Base-by-base conservation (phyloP, 164 flowering plant genomes). In the Euptelea pleiosperma region DNA sequence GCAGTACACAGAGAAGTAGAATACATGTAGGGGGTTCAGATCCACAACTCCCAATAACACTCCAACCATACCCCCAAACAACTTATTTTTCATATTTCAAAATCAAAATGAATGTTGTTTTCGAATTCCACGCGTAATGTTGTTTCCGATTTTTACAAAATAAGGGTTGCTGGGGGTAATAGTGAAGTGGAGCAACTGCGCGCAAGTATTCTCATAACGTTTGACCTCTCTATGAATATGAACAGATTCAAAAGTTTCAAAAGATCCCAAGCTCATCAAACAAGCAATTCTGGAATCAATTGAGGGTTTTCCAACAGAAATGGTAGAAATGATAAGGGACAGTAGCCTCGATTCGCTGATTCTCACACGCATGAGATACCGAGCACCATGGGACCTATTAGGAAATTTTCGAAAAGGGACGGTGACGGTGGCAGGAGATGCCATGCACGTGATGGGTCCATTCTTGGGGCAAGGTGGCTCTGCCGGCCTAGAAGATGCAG, bases 401-500 rank as follows among this genome's bases (percentile, higher is more conserved):
- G 61, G 61, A 43, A 57, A 2, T 16, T 71, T 61, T 36, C 40
- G 55, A 2, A 68, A 57, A 50, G 75, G 72, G 8, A 58, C 67
- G 3, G 58, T 68, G 8, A 58, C 65, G 19, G 60, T 71, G 7
- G 72, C 75, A 2, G 75, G 78, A 19, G 78, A 74, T 53, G 70
- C 78, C 41, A 63, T 71, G 78, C 75, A 74, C 46, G 73, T 57
- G 0, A 70, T 71, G 75, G 78, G 75, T 10, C 78, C 78, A 3
- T 74, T 60, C 39, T 46, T 74, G 2, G 75, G 72, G 18, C 78
- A 74, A 42, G 78, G 78, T 26, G 74, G 75, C 8, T 52, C 75
- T 0, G 54, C 70, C 3, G 75, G 54, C 18, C 52, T 74, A 9
- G 78, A 74, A 61, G 78, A 74, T 52, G 78, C 78, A 1, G 46